Conservation (phyloP, 2,329 filamentous ascomycete genomes). For the Cercospora sojina region DNA sequence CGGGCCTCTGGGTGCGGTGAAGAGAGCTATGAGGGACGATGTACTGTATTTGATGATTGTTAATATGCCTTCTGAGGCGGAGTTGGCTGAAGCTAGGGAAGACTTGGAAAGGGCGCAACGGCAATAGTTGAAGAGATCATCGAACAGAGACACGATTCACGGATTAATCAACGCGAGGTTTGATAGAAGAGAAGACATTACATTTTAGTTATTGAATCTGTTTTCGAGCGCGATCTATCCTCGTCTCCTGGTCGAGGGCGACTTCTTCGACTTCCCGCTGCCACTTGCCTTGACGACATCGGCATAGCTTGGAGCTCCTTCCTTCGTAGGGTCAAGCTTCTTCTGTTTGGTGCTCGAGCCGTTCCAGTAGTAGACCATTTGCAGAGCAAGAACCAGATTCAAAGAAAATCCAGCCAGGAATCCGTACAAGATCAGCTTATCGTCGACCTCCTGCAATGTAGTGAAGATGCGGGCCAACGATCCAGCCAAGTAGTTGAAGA, state of each 20-base stretch:
- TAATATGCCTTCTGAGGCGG: slow-evolving; percentile 48
- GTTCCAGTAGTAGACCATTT: slow-evolving; percentile 99
- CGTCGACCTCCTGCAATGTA: slow-evolving; percentile 93
- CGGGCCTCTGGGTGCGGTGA: slow-evolving; percentile 45
- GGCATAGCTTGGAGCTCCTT: slow-evolving; percentile 36
- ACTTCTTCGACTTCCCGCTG: slow-evolving; percentile 38
- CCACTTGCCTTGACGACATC: slow-evolving; percentile 35
- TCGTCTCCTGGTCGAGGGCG: slow-evolving; percentile 36
- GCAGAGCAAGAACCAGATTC: slow-evolving; percentile 79
- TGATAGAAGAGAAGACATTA: not conserved
- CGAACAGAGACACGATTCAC: not conserved
- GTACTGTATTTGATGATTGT: slow-evolving; percentile 53
- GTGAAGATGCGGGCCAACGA: slow-evolving; percentile 96
- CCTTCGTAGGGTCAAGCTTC: slow-evolving; percentile 43
- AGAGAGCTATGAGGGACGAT: slow-evolving; percentile 30
- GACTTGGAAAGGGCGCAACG: slow-evolving; percentile 18
- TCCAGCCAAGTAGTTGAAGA: slow-evolving; percentile 96
- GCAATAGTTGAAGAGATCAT: not conserved
- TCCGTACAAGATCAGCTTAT: slow-evolving; percentile 92
- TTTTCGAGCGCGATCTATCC: slow-evolving; percentile 11
- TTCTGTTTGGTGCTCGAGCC: slow-evolving; percentile 45
- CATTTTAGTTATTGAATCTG: not conserved
- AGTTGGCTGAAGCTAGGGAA: slow-evolving; percentile 39
- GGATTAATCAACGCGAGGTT: not conserved
- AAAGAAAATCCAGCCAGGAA: slow-evolving; percentile 90